Evolutionary conservation across 2,329 filamentous ascomycete species (phyloP).

Genomic region (Tolypocladium paradoxum): DNA sequence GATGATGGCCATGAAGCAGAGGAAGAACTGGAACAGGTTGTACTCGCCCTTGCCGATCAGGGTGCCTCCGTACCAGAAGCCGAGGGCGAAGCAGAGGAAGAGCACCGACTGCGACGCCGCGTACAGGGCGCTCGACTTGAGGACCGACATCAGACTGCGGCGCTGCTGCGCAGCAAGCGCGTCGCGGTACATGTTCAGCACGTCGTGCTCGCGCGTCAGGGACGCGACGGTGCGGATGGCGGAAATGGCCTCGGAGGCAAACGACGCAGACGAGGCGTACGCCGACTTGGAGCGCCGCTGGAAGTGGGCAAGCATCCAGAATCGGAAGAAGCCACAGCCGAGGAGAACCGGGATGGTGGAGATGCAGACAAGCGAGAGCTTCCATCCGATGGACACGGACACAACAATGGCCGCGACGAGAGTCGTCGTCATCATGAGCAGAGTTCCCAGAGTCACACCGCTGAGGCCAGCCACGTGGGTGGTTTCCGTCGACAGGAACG

Average conservation of each 20-base stretch:
- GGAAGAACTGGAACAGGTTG: slow-evolving; percentile 76
- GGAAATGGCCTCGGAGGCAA: slow-evolving; percentile 86
- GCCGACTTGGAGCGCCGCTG: slow-evolving; percentile 68
- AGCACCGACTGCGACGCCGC: slow-evolving; percentile 74
- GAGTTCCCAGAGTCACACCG: slow-evolving; percentile 76
- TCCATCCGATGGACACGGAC: slow-evolving; percentile 72
- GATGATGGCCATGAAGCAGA: slow-evolving; percentile 79
- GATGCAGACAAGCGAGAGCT: slow-evolving; percentile 73
- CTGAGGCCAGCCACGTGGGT: slow-evolving; percentile 82
- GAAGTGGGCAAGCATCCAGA: slow-evolving; percentile 73
- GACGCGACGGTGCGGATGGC: slow-evolving; percentile 90
- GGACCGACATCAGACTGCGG: slow-evolving; percentile 58
- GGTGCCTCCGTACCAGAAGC: slow-evolving; percentile 85
- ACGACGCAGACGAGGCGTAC: slow-evolving; percentile 72
- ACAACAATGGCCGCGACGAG: slow-evolving; percentile 63
- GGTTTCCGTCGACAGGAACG: slow-evolving; percentile 80
- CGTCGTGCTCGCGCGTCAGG: slow-evolving; percentile 76
- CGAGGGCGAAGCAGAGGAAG: slow-evolving; percentile 75
- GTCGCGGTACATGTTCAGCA: slow-evolving; percentile 58
- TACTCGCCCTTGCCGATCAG: slow-evolving; percentile 65
- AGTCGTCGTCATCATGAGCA: slow-evolving; percentile 72
- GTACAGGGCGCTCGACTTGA: slow-evolving; percentile 70
- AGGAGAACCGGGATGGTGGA: slow-evolving; percentile 68
- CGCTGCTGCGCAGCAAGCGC: slow-evolving; percentile 57
- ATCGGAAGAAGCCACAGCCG: slow-evolving; percentile 75